Percentiles rank a stretch among this genome's conserved stretches.
These are phyloP conservation scores for Ascosphaera aggregata DNA, from an alignment of 2,329 filamentous ascomycete species.

Conservation along the genomic window DNA sequence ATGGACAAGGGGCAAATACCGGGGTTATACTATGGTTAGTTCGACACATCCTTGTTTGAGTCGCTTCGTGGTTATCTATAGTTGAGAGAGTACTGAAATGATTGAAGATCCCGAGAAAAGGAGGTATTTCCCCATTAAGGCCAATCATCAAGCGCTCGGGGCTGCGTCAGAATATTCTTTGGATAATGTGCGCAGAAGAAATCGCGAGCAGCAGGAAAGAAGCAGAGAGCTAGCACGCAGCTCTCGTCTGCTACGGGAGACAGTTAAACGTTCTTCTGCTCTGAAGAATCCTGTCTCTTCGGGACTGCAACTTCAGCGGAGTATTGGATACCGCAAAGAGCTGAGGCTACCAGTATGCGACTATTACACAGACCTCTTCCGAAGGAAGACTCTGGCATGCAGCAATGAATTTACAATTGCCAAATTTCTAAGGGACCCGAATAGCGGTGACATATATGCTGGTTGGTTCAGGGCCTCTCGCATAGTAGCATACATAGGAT, in stretches of 20 bases:
- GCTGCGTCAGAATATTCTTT: not conserved
- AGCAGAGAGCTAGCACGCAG: not conserved
- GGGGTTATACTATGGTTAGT: not conserved
- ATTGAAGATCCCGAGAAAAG: not conserved
- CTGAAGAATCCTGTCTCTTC: too few relatives aligned
- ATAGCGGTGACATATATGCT: not conserved
- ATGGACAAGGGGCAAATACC: not conserved
- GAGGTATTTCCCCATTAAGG: not conserved
- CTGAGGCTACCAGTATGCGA: not conserved
- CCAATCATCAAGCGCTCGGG: not conserved
- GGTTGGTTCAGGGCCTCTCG: too few relatives aligned
- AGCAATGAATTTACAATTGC: not conserved
- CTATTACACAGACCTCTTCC: not conserved
- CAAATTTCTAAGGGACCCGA: not conserved
- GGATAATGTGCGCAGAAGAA: not conserved
- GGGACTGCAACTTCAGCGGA: too few relatives aligned
- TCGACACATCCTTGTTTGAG: not conserved
- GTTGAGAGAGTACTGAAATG: not conserved
- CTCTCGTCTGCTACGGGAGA: not conserved
- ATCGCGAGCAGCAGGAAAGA: not conserved
- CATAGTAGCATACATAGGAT: not conserved
- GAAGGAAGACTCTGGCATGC: not conserved
- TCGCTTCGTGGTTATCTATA: not conserved
- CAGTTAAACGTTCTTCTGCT: not conserved
- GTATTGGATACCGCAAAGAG: not conserved